Evolutionary conservation across 306 rosid genomes (phyloP).

Genomic region (Acacia confusa): DNA sequence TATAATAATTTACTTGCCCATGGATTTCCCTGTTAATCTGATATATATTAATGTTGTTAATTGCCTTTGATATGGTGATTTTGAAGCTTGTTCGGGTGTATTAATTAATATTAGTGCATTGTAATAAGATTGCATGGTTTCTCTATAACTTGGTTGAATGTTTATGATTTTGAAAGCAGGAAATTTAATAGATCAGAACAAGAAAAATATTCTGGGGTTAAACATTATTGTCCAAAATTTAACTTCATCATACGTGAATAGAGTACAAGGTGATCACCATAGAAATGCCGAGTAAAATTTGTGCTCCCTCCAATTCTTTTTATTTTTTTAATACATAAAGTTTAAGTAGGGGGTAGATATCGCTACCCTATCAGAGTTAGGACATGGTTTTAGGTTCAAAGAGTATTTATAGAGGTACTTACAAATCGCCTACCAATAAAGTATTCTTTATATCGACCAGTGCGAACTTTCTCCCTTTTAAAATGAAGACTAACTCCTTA

Average conservation of each 20-base stretch:
- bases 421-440: too few species aligned
- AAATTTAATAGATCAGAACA: neutral
- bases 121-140: neutral
- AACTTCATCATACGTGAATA: neutral
- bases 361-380: too few species aligned
- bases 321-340: too few species aligned
- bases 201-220: neutral
- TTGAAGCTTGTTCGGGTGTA: neutral
- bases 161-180: neutral
- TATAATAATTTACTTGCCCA: neutral
- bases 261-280: neutral
- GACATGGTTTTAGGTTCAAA: too few species aligned
- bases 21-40: neutral
- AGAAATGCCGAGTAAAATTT: neutral
- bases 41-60: neutral
- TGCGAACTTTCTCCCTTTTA: too few species aligned
- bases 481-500: too few species aligned
- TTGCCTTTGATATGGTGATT: neutral
- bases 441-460: too few species aligned
- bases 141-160: neutral
- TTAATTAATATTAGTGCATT: neutral
- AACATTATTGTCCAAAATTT: neutral
- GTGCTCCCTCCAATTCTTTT: too few species aligned
- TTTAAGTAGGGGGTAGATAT: too few species aligned
- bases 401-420: too few species aligned